Percentiles rank a stretch among this genome's conserved stretches.
Evolutionary conservation across 2,329 filamentous ascomycete species (phyloP).

Genomic region (Botrytis fabae): DNA sequence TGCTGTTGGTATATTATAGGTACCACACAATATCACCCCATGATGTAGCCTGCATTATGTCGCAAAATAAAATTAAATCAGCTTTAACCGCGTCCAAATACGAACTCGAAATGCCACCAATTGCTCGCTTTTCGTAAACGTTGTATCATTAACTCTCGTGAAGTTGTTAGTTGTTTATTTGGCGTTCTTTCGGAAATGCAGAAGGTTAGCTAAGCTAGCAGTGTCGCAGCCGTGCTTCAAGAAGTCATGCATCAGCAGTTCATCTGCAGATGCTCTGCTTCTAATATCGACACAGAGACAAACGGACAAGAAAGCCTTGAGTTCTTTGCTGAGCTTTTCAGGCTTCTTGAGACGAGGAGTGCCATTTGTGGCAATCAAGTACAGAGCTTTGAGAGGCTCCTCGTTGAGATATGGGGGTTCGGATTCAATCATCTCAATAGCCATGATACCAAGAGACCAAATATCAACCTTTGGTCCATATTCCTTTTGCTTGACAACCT

Average conservation of each 20-base stretch:
- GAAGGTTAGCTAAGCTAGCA: constrained; percentile 77
- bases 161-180: constrained; percentile 49
- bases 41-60: constrained; percentile 29
- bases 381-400: constrained; percentile 87
- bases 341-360: constrained; percentile 97
- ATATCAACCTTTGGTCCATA: constrained; percentile 99
- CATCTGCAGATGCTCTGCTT: constrained; percentile 85
- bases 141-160: constrained; percentile 22
- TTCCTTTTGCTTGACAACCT: constrained; percentile 95
- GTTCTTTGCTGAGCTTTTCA: constrained; percentile 94
- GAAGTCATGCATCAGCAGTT: constrained; percentile 91
- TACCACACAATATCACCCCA: constrained; percentile 29
- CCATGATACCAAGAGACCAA: constrained; percentile 98
- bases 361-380: constrained; percentile 94
- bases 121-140: constrained; percentile 21
- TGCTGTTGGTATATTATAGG: constrained; percentile 28
- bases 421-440: constrained; percentile 99
- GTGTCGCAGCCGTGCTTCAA: constrained; percentile 86
- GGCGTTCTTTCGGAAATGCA: constrained; percentile 79
- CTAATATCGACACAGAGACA: constrained; percentile 97
- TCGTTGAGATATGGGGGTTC: constrained; percentile 97
- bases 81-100: constrained; percentile 16
- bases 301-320: constrained; percentile 94
- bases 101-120: constrained; percentile 16
- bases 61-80: constrained; percentile 19